Base-by-base conservation (phyloP, 192 early-diverging fungal genomes). In the Linnemannia elongata region DNA sequence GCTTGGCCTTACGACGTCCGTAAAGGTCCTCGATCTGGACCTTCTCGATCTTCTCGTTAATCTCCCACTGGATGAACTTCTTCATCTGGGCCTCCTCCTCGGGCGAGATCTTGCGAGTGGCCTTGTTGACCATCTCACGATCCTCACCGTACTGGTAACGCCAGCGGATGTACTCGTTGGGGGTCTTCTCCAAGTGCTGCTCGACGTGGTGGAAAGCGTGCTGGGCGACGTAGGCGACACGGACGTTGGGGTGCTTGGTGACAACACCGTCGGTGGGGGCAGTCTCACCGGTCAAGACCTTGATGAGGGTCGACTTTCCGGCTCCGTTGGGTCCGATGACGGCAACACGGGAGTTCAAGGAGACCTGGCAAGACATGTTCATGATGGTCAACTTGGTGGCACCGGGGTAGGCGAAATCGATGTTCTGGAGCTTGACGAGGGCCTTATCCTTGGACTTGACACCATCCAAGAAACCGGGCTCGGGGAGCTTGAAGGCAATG, bases 151-250 rank as follows among this genome's bases (percentile, higher is more conserved):
- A 91, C 79, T 89, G 89, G 89, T 95, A 96, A 88, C 96, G 93
- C 96, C 96, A 96, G 88, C 94, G 94, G 82, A 96, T 94, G 88
- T 96, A 80, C 76, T 86, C 84, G 79, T 86, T 86, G 69, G 84
- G 84, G 75, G 84, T 86, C 79, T 81, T 87, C 76, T 95, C 95
- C 87, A 95, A 89, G 83, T 96, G 96, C 82, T 94, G 92, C 82
- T 96, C 94, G 81, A 96, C 90, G 88, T 96, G 95, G 89, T 96
- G 95, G 94, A 96, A 96, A 69, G 95, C 94, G 90, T 97, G 96
- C 88, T 97, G 95, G 60, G 95, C 95, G 69, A 97, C 94, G 83
- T 96, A 96, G 75, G 93, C 96, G 83, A 97, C 92, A 89, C 95
- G 95, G 83, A 95, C 90, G 90, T 96, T 95, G 74, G 94, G 94